Evolutionary conservation across 2,329 filamentous ascomycete genomes (phyloP), one percentile per base, ranked within the genome.

Genomic region (Chrysoporthe cubensis): DNA sequence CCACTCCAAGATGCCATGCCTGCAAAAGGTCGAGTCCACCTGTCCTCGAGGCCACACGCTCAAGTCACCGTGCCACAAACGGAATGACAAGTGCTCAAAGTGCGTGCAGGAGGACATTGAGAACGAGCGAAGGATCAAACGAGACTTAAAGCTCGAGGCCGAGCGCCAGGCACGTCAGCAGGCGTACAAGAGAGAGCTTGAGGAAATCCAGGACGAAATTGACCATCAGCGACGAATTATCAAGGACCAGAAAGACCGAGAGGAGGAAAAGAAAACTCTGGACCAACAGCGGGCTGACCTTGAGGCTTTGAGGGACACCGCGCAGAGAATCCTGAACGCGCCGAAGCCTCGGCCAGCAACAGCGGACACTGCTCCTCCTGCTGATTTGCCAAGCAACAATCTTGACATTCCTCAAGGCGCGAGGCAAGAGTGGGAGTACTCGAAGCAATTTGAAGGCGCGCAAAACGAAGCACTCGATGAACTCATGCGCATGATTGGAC

Each of bases 401-500:
- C n/a, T 57, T 2, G 43, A 50, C 7, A 14, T 62, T 1, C 44
- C 57, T 16, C 34, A 64, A 7, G 56, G 61, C 37, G 81, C 86
- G 0, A 76, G 76, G 0, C 76, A 79, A 1, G 87, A 92, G 21
- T 93, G 90, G 91, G 77, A 89, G 16, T 74, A 79, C 0, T 82
- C 89, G 71, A 93, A 93, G 73, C 61, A 77, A 1, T 73, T 76
- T 0, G 83, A 89, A 43, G 80, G 80, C 0, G 82, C 84, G 0
- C 71, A 73, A 0, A 91, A 87, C 70, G 72, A 76, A 0, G 80
- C 84, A 0, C 72, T 94, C 0, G 90, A 94, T 68, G 74, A 80
- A 0, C 73, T 94, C 9, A 93, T 94, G 88, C 76, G 75, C 0
- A 89, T 94, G 87, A 87, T 90, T 56, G 91, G 91, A 0, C 80